Conservation (phyloP, 306 rosid species). For the Trifolium fragiferum region DNA sequence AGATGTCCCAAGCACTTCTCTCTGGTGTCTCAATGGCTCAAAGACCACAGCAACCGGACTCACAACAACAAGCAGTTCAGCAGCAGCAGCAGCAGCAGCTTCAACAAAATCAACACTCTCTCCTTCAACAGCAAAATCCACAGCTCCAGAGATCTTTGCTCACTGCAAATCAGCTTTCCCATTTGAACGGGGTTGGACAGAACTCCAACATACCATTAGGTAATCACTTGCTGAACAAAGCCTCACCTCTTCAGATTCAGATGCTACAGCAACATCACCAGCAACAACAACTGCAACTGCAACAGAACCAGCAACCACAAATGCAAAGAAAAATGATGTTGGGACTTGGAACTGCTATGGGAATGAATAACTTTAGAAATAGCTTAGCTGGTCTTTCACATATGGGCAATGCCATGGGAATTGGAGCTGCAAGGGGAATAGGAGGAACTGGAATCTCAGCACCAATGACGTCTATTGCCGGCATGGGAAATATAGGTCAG, state of each 20-base stretch:
- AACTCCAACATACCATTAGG: conserved; percentile 73
- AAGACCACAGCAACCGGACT: conserved; percentile 74
- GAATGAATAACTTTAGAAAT: conserved; percentile 66
- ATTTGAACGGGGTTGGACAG: conserved; percentile 70
- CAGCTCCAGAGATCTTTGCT: conserved; percentile 86
- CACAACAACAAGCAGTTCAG: conserved; percentile 65
- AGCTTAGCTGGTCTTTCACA: conserved; percentile 79
- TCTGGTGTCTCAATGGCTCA: conserved; percentile 71
- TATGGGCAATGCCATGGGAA: conserved; percentile 69
- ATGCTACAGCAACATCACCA: conserved; percentile 66
- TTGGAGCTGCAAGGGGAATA: conserved; percentile 79
- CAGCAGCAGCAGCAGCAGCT: conserved; percentile 57
- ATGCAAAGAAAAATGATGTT: conserved; percentile 86
- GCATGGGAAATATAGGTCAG: conserved; percentile 83
- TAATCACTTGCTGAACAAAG: conserved; percentile 67
- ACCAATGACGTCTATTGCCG: conserved; percentile 76
- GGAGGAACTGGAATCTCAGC: conserved; percentile 86
- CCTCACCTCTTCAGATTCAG: conserved; percentile 66
- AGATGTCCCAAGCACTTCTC: conserved; percentile 87
- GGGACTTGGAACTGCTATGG: conserved; percentile 78
- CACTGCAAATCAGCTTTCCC: conserved; percentile 68
- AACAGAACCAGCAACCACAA: conserved; percentile 66
- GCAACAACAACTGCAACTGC: conserved; percentile 64
- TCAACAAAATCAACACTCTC: conserved; percentile 72
- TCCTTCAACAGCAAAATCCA: conserved; percentile 75